Evolutionary conservation across 2,329 filamentous ascomycete species (phyloP).

Genomic region (Didymella lethalis): DNA sequence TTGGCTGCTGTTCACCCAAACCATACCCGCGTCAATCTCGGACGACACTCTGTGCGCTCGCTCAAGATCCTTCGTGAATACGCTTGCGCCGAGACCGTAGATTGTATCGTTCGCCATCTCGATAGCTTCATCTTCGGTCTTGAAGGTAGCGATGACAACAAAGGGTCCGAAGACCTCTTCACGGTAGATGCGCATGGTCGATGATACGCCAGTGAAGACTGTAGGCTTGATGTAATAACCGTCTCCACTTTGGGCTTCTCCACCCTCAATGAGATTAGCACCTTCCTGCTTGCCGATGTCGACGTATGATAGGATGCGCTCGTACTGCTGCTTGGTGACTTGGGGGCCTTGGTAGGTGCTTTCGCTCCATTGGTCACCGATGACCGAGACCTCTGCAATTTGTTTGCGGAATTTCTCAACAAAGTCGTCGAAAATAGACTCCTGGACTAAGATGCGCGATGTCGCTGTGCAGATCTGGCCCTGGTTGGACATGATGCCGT

Average conservation of each 20-base stretch:
- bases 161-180: slow-evolving; percentile 22
- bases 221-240: slow-evolving; percentile 49
- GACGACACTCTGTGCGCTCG: slow-evolving; percentile 52
- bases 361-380: slow-evolving; percentile 51
- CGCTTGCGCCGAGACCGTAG: slow-evolving; percentile 67
- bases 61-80: slow-evolving; percentile 69
- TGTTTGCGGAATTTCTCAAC: slow-evolving; percentile 52
- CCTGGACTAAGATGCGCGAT: slow-evolving; percentile 50
- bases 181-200: slow-evolving; percentile 15
- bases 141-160: slow-evolving; percentile 18
- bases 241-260: slow-evolving; percentile 53
- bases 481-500: slow-evolving; percentile 49
- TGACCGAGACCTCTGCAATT: slow-evolving; percentile 42
- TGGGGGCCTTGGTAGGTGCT: slow-evolving; percentile 56
- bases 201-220: slow-evolving; percentile 42
- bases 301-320: slow-evolving; percentile 55
- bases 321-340: slow-evolving; percentile 56
- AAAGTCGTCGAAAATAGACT: slow-evolving; percentile 38
- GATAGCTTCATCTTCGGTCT: slow-evolving; percentile 19
- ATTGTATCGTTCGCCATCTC: slow-evolving; percentile 20
- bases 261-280: slow-evolving; percentile 59
- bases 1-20: slow-evolving; percentile 52
- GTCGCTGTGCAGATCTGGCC: slow-evolving; percentile 53
- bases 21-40: slow-evolving; percentile 51
- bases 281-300: slow-evolving; percentile 56